phyloP scores from a whole-genome alignment of 495 filamentous ascomycete genomes.

The Cudoniella acicularis region DNA sequence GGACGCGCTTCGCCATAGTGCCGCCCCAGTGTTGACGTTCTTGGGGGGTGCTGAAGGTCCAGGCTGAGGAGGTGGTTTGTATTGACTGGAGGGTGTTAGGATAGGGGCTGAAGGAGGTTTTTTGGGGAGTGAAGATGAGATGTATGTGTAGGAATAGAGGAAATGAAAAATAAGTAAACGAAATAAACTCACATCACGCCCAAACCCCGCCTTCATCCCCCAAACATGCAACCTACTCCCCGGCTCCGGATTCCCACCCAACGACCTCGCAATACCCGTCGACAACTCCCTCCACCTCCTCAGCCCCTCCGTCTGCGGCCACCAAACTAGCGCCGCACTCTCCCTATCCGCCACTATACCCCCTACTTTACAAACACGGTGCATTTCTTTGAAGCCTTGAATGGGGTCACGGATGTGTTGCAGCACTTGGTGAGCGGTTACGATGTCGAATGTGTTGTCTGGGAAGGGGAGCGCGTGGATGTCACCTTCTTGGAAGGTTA shows the following conservation, averaged over 20 bases:
- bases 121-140: too few relatives aligned
- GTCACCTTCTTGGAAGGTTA: background rate
- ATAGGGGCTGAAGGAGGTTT: too few relatives aligned
- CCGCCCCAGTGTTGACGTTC: background rate
- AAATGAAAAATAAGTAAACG: too few relatives aligned
- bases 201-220: background rate
- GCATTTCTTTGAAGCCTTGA: slow-evolving; percentile 43
- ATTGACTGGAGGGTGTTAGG: too few relatives aligned
- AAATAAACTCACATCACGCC: too few relatives aligned
- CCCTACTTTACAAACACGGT: slow-evolving; percentile 42
- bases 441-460: slow-evolving; percentile 47
- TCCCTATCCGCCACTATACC: slow-evolving; percentile 45
- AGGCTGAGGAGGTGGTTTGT: too few relatives aligned
- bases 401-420: slow-evolving; percentile 45
- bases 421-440: slow-evolving; percentile 51
- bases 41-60: background rate
- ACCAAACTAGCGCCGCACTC: background rate
- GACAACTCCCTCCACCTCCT: too few relatives aligned
- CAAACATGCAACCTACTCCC: slow-evolving; percentile 2
- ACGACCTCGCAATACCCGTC: background rate
- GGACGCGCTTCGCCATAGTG: background rate
- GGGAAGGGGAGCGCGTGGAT: background rate
- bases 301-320: too few relatives aligned
- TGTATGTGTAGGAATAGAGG: too few relatives aligned
- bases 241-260: background rate